Percentiles rank a stretch among this genome's conserved stretches.
phyloP scores from a whole-genome alignment of 2,329 filamentous ascomycete genomes.

The Ophiostoma tasmaniense region DNA sequence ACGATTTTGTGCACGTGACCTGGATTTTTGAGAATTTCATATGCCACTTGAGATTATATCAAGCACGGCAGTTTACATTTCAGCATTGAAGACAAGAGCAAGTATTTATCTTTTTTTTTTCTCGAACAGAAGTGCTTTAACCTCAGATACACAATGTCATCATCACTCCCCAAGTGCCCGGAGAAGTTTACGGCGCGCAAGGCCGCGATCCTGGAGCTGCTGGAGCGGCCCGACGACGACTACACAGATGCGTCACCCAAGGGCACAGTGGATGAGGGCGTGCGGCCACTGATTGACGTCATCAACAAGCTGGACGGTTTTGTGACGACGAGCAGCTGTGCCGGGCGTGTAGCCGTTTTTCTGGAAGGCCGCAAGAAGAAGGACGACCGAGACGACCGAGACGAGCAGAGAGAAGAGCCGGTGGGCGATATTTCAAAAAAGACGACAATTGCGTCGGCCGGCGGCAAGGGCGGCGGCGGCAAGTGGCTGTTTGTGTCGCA shows the following conservation, averaged over 20 bases:
- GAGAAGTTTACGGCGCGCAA: slow-evolving; percentile 45
- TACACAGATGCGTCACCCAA: slow-evolving; percentile 85
- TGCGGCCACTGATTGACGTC: slow-evolving; percentile 66
- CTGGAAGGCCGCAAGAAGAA: slow-evolving; percentile 59
- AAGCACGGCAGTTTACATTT: background rate
- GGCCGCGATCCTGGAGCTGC: slow-evolving; percentile 59
- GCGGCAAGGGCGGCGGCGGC: slow-evolving; percentile 79
- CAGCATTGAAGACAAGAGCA: too few species aligned
- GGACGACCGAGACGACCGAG: background rate
- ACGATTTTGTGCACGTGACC: background rate
- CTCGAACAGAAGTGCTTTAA: background rate
- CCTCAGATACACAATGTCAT: background rate
- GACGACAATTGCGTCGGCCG: slow-evolving; percentile 47
- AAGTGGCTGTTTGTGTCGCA: slow-evolving; percentile 86
- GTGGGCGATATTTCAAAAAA: slow-evolving; percentile 22
- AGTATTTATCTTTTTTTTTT: background rate
- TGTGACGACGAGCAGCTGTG: slow-evolving; percentile 90
- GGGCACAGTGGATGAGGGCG: slow-evolving; percentile 72
- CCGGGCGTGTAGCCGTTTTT: slow-evolving; percentile 79
- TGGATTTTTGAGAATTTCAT: background rate
- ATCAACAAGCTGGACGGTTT: slow-evolving; percentile 69
- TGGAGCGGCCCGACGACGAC: slow-evolving; percentile 57
- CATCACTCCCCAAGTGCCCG: slow-evolving; percentile 17
- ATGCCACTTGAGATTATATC: background rate
- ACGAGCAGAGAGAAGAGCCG: slow-evolving; percentile 15